Evolutionary conservation across 768 basidiomycete species (phyloP).

Genomic region (Sarcomyxa edulis): DNA sequence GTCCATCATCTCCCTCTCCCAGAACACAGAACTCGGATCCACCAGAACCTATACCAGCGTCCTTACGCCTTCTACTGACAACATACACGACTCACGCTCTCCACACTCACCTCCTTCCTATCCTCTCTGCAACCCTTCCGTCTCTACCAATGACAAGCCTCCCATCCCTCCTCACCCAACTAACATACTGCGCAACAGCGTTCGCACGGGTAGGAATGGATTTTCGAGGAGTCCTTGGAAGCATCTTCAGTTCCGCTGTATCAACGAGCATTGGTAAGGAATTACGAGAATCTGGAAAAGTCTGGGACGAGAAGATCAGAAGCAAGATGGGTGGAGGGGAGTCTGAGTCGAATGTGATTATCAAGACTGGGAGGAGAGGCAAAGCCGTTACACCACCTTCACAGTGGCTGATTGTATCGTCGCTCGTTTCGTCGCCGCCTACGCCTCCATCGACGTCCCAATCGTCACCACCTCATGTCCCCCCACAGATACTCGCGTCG

Average conservation of each 20-base stretch:
- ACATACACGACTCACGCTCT: slow-evolving; percentile 60
- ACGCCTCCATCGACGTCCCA: slow-evolving; percentile 16
- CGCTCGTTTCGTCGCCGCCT: slow-evolving; percentile 24
- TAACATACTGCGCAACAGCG: slow-evolving; percentile 89
- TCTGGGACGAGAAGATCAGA: too few relatives aligned
- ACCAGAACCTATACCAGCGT: slow-evolving; percentile 15
- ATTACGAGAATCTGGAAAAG: slow-evolving; percentile 33
- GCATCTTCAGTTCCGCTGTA: slow-evolving; percentile 65
- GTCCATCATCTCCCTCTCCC: slow-evolving; percentile 4
- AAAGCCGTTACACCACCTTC: slow-evolving; percentile 29
- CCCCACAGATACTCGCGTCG: slow-evolving; percentile 65
- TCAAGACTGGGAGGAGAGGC: slow-evolving; percentile 6
- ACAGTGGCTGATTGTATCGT: slow-evolving; percentile 42
- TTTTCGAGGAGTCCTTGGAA: slow-evolving; percentile 65
- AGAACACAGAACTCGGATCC: slow-evolving; percentile 6
- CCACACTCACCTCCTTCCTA: slow-evolving; percentile 60
- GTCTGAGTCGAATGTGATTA: slow-evolving; percentile 4
- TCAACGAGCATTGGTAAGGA: slow-evolving; percentile 48
- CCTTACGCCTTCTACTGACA: slow-evolving; percentile 51
- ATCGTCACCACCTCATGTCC: slow-evolving; percentile 47
- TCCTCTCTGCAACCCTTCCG: slow-evolving; percentile 57
- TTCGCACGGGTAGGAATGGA: slow-evolving; percentile 92
- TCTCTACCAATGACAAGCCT: slow-evolving; percentile 59
- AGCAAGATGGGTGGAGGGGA: slow-evolving; percentile 19
- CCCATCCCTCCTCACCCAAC: slow-evolving; percentile 83